Percentiles rank a stretch among this genome's conserved stretches.
Conservation (phyloP, 129 eudicot genomes). For the Chrysanthemum lavandulifolium region DNA sequence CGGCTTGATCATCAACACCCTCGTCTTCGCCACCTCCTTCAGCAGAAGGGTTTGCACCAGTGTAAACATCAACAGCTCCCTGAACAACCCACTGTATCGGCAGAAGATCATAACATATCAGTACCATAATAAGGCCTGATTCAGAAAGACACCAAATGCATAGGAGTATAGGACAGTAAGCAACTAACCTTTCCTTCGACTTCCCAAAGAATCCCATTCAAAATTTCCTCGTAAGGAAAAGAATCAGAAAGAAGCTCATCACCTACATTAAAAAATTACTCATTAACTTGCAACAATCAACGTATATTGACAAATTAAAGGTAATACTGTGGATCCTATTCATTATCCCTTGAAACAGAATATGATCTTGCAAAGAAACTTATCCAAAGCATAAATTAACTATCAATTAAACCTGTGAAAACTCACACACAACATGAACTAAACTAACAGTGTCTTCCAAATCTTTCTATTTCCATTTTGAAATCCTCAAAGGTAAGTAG, state of each 20-base stretch:
- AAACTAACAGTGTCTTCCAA: too few species aligned
- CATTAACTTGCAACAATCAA: too few species aligned
- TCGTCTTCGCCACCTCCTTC: slow-evolving; percentile 77
- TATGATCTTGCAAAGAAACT: too few species aligned
- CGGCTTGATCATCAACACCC: slow-evolving; percentile 72
- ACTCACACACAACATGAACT: too few species aligned
- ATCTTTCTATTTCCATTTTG: too few species aligned
- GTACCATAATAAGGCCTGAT: not conserved
- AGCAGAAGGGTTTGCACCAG: slow-evolving; percentile 77
- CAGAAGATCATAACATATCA: not conserved
- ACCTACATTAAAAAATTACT: slow-evolving; percentile 27
- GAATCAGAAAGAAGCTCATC: slow-evolving; percentile 85
- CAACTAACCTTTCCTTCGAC: slow-evolving; percentile 61
- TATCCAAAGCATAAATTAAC: too few species aligned
- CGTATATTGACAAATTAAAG: too few species aligned
- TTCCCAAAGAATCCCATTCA: slow-evolving; percentile 67
- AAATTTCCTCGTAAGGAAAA: slow-evolving; percentile 56
- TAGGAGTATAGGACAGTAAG: not conserved
- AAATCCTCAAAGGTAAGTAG: too few species aligned
- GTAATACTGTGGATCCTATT: too few species aligned
- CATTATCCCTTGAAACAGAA: too few species aligned
- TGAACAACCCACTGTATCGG: slow-evolving; percentile 66
- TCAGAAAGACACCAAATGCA: not conserved
- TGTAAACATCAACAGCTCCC: slow-evolving; percentile 68
- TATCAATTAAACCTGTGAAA: too few species aligned